These are phyloP conservation scores for Penicillium sp. DNA, from an alignment of 2,329 filamentous ascomycete species.

Conservation along the genomic window DNA sequence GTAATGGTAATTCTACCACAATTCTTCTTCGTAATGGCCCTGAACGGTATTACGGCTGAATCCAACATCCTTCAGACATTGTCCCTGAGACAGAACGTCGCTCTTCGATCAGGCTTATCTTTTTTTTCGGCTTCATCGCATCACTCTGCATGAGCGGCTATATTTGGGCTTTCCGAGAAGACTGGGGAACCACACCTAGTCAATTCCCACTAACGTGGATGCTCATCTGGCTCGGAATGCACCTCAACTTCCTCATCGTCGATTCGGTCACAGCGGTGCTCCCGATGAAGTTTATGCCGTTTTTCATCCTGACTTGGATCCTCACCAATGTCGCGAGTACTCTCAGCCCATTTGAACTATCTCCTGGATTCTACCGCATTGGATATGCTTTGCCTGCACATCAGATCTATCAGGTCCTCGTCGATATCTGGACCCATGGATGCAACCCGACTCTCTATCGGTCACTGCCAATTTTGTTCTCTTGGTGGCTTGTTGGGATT, in stretches of 20 bases:
- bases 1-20: conserved; percentile 47
- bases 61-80: conserved; percentile 37
- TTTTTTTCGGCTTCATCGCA: conserved; percentile 40
- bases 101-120: conserved; percentile 36
- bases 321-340: conserved; percentile 44
- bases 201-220: conserved; percentile 48
- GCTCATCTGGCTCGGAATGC: conserved; percentile 44
- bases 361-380: conserved; percentile 43
- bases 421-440: conserved; percentile 45
- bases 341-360: conserved; percentile 45
- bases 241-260: conserved; percentile 44
- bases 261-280: conserved; percentile 44
- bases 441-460: conserved; percentile 42
- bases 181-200: conserved; percentile 38
- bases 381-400: conserved; percentile 43
- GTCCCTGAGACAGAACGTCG: conserved; percentile 27
- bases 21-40: conserved; percentile 48
- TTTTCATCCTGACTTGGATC: conserved; percentile 46
- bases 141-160: conserved; percentile 41
- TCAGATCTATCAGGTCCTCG: conserved; percentile 40
- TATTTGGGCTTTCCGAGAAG: conserved; percentile 46
- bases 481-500: conserved; percentile 34
- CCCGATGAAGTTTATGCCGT: conserved; percentile 41
- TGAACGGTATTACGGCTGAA: conserved; percentile 43
- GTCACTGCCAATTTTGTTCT: conserved; percentile 45